Conservation (phyloP, 192 early-diverging fungal species). For the Backusella sp. region DNA sequence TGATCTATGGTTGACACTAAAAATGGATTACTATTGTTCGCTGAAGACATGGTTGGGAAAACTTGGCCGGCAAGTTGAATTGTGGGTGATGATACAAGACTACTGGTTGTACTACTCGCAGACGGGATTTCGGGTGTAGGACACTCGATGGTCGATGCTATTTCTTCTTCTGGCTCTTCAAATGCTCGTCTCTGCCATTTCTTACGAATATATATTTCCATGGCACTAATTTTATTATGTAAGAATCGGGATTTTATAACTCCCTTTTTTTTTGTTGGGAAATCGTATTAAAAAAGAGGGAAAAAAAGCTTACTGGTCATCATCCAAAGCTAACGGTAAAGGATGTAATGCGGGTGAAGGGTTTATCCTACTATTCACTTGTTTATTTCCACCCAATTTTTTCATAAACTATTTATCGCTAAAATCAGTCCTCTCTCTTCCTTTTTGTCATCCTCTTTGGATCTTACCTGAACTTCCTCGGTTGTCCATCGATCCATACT, state of each 20-base stretch:
- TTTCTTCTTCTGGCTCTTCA: conserved; percentile 12
- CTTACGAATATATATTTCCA: conserved; percentile 87
- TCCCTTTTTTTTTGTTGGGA: background rate
- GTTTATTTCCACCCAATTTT: conserved; percentile 57
- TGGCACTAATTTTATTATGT: conserved; percentile 50
- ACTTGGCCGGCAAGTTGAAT: conserved; percentile 12
- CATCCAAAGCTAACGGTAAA: conserved; percentile 59
- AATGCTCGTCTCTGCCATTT: conserved; percentile 80
- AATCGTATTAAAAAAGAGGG: no score
- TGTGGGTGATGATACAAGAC: background rate
- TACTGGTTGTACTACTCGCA: background rate
- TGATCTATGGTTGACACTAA: background rate
- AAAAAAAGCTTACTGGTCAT: conserved; percentile 41
- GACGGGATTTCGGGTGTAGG: background rate
- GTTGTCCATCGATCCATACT: conserved; percentile 88
- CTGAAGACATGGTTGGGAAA: background rate
- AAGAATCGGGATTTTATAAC: background rate
- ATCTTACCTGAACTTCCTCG: conserved; percentile 72
- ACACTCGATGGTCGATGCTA: background rate
- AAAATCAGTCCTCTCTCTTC: background rate
- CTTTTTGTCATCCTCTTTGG: background rate
- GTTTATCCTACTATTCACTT: conserved; percentile 70
- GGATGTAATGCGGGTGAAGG: conserved; percentile 66
- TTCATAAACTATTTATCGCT: conserved; percentile 41
- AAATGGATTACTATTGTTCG: background rate